These are phyloP conservation scores for Clarkia xantiana DNA, from an alignment of 345 rosid species.

Conservation along the genomic window DNA sequence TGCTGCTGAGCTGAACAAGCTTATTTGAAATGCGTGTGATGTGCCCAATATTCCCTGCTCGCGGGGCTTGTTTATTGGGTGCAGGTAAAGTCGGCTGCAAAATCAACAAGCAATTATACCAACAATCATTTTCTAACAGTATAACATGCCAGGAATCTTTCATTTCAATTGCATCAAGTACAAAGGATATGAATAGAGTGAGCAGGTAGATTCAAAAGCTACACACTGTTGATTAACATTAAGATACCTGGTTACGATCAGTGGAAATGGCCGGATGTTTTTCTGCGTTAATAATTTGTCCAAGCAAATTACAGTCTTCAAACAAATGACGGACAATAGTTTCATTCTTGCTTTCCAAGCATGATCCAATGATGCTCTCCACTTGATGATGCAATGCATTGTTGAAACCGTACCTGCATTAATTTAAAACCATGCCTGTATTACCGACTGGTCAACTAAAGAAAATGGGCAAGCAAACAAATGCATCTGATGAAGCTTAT, in stretches of 20 bases:
- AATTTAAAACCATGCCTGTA: constrained; percentile 84
- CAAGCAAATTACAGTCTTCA: constrained; percentile 56
- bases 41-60: constrained; percentile 81
- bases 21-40: constrained; percentile 76
- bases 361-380: constrained; percentile 60
- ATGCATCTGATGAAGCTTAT: background rate
- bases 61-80: constrained; percentile 52
- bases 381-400: constrained; percentile 88
- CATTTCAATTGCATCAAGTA: no score
- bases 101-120: background rate
- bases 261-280: constrained; percentile 28
- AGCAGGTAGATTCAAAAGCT: background rate
- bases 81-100: constrained; percentile 62
- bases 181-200: background rate
- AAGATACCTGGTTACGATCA: constrained; percentile 47
- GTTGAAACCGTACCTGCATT: constrained; percentile 80
- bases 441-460: no score
- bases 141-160: no score
- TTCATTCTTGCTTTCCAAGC: constrained; percentile 68
- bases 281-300: constrained; percentile 64
- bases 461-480: constrained; percentile 14
- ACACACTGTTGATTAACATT: background rate
- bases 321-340: constrained; percentile 54
- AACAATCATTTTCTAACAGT: no score
- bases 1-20: constrained; percentile 59